These are phyloP conservation scores for Polytolypa hystricis DNA, from an alignment of 2,329 filamentous ascomycete genomes.

Conservation along the genomic window DNA sequence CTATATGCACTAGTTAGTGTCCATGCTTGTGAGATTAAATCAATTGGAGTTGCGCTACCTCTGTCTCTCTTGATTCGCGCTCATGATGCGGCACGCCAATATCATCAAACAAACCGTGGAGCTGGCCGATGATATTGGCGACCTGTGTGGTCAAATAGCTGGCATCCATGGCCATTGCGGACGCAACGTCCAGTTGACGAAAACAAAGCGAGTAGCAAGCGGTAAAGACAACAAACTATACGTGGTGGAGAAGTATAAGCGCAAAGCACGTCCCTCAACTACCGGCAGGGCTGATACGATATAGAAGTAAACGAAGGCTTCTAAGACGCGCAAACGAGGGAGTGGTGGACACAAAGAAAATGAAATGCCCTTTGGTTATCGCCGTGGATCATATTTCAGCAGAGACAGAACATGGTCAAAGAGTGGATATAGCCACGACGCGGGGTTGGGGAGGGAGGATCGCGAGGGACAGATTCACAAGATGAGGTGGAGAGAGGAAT, in stretches of 20 bases:
- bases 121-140: conserved; percentile 81
- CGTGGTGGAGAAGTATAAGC: no score
- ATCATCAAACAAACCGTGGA: conserved; percentile 92
- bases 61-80: conserved; percentile 75
- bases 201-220: background rate
- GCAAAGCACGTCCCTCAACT: background rate
- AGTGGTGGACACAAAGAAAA: no score
- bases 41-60: conserved; percentile 44
- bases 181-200: background rate
- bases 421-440: no score
- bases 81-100: conserved; percentile 94
- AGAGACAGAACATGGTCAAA: no score
- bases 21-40: background rate
- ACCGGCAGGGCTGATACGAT: background rate
- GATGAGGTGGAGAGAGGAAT: background rate
- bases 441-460: background rate
- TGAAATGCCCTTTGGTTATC: no score
- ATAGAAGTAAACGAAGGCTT: no score
- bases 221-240: no score
- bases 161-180: conserved; percentile 60
- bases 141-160: conserved; percentile 92
- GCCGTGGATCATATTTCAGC: no score
- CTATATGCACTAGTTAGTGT: conserved; percentile 36
- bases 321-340: no score
- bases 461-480: background rate